Evolutionary conservation across 768 basidiomycete genomes (phyloP).

Genomic region (Phylloporus arenicola): DNA sequence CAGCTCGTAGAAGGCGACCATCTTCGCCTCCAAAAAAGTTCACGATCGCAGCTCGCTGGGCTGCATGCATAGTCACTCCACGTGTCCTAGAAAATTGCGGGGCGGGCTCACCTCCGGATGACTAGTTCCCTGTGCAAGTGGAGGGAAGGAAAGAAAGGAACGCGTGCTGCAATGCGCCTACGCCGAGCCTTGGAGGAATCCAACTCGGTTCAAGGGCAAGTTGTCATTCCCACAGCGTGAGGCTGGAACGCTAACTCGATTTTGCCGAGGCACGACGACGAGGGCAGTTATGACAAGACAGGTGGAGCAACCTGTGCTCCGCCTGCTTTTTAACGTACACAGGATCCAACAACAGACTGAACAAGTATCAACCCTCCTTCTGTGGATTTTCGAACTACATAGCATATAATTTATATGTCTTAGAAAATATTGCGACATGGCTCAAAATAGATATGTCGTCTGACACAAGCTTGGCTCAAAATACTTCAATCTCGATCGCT

Average conservation of each 20-base stretch:
- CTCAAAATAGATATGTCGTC: too few species aligned
- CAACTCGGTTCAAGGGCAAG: conserved; percentile 1
- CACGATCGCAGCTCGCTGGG: neutral
- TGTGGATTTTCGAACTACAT: too few species aligned
- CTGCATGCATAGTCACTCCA: neutral
- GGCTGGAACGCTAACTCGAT: neutral
- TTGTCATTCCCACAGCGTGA: conserved; percentile 8
- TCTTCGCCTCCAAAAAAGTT: conserved; percentile 3
- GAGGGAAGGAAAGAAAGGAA: neutral
- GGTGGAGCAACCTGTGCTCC: conserved; percentile 4
- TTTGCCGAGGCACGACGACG: conserved; percentile 8
- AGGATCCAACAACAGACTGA: too few species aligned
- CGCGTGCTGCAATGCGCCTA: neutral
- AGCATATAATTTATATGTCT: too few species aligned
- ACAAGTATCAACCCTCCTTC: too few species aligned
- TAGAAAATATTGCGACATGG: too few species aligned
- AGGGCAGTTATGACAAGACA: conserved; percentile 6
- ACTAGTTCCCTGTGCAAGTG: neutral
- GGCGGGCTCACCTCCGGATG: neutral
- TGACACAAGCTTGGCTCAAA: too few species aligned
- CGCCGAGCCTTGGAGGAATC: neutral
- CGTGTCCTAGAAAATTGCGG: too few species aligned
- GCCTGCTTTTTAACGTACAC: neutral
- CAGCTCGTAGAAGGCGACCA: conserved; percentile 38
- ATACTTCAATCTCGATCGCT: too few species aligned